These are phyloP conservation scores for Diaporthe ampelina DNA, from an alignment of 2,329 filamentous ascomycete genomes.

Conservation along the genomic window DNA sequence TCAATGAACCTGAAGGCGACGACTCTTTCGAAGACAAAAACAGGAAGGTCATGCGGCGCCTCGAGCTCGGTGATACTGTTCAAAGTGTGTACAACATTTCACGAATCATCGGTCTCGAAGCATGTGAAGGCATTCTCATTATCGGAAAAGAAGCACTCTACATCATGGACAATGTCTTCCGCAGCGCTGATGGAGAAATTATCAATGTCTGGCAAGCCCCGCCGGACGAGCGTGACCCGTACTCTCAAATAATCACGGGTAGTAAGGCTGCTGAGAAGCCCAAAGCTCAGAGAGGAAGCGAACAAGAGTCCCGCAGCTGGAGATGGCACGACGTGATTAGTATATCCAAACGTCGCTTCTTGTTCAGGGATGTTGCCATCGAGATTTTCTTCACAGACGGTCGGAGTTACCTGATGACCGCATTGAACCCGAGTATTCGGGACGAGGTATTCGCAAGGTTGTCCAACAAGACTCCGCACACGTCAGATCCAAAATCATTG, in stretches of 20 bases:
- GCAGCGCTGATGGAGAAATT: conserved; percentile 94
- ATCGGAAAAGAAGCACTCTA: conserved; percentile 93
- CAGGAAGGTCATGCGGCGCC: conserved; percentile 93
- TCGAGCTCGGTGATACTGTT: conserved; percentile 91
- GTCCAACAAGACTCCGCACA: conserved; percentile 83
- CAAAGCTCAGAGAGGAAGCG: conserved; percentile 65
- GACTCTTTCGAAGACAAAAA: conserved; percentile 97
- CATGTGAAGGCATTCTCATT: conserved; percentile 92
- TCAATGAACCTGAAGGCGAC: conserved; percentile 82
- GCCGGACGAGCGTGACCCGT: conserved; percentile 91
- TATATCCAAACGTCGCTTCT: conserved; percentile 93
- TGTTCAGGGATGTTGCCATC: conserved; percentile 96
- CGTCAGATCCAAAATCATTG: conserved; percentile 76
- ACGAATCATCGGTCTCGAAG: conserved; percentile 92
- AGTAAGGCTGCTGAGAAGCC: conserved; percentile 71
- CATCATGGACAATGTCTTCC: conserved; percentile 96
- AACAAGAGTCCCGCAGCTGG: conserved; percentile 92
- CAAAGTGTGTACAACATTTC: conserved; percentile 97
- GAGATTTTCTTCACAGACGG: conserved; percentile 98
- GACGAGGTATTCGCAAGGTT: conserved; percentile 87
- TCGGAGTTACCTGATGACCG: conserved; percentile 91
- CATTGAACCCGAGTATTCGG: conserved; percentile 78
- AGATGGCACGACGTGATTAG: conserved; percentile 95
- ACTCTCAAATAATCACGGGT: conserved; percentile 92
- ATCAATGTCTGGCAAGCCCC: conserved; percentile 97